Percentiles rank a stretch among this genome's conserved stretches.
Evolutionary conservation across 257 asterid genomes (phyloP).

Genomic region (Nicotiana benthamiana): DNA sequence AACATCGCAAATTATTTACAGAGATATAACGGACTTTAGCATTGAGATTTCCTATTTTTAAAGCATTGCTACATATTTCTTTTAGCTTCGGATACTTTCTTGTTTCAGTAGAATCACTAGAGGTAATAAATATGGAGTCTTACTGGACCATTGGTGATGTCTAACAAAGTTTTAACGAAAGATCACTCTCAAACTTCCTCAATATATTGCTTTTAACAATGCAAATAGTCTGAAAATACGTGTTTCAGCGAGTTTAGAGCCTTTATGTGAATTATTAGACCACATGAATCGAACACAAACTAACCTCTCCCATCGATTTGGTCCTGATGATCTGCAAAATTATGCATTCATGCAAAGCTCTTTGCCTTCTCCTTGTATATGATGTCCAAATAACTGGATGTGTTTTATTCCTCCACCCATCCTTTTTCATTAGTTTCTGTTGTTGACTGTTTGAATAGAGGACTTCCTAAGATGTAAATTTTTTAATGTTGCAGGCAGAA

Average conservation of each 20-base stretch:
- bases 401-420: no score
- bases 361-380: no score
- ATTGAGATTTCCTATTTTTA: neutral
- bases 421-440: no score
- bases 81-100: neutral
- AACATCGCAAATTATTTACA: neutral
- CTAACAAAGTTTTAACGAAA: neutral
- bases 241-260: neutral
- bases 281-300: neutral
- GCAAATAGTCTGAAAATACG: neutral
- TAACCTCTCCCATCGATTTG: neutral
- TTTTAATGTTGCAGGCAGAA: no score
- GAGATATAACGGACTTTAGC: neutral
- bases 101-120: neutral
- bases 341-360: no score
- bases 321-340: no score
- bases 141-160: neutral
- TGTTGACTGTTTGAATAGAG: no score
- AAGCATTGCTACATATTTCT: neutral
- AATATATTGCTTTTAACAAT: neutral
- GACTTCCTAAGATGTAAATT: no score
- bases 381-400: no score
- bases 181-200: neutral
- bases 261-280: neutral
- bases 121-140: neutral